Percentiles rank a stretch among this genome's conserved stretches.
These are phyloP conservation scores for Mallotus nudiflorus DNA, from an alignment of 345 rosid genomes.

Conservation along the genomic window DNA sequence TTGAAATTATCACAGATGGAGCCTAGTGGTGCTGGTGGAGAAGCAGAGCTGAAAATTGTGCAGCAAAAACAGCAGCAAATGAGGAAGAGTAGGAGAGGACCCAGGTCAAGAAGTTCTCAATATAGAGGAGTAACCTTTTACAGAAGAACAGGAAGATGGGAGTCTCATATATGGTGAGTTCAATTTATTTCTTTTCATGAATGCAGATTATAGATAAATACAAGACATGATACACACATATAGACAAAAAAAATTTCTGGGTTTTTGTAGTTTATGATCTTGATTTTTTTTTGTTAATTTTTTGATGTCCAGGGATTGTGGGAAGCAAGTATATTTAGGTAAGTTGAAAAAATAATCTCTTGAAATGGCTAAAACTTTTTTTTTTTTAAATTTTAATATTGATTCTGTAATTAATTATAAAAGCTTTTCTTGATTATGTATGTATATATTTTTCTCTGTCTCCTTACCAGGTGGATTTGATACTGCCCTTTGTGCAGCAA, in stretches of 20 bases:
- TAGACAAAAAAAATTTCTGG: not conserved
- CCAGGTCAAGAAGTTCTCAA: slow-evolving; percentile 37
- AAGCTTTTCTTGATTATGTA: not conserved
- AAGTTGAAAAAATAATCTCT: not conserved
- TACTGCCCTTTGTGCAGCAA: slow-evolving; percentile 31
- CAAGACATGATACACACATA: too few relatives aligned
- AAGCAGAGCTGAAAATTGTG: slow-evolving; percentile 32
- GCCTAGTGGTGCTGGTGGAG: slow-evolving; percentile 13
- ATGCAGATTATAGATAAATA: too few relatives aligned
- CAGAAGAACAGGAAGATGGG: slow-evolving; percentile 38
- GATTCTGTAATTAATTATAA: not conserved
- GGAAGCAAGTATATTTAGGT: slow-evolving; percentile 40
- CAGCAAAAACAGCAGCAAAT: slow-evolving; percentile 44
- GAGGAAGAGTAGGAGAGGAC: slow-evolving; percentile 35
- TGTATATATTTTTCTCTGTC: too few relatives aligned
- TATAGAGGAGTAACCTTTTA: slow-evolving; percentile 37
- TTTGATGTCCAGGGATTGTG: slow-evolving; percentile 33
- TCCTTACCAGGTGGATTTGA: slow-evolving; percentile 35
- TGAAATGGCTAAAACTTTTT: too few relatives aligned
- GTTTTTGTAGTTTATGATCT: not conserved
- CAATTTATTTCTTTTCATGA: too few relatives aligned
- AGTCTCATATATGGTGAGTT: slow-evolving; percentile 34
- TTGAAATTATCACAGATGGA: slow-evolving; percentile 45
- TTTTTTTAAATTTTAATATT: not conserved
- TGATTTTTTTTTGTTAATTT: not conserved